A percentile compares a stretch with the other conserved stretches of the same genome.
phyloP scores from a whole-genome alignment of 1,284 basidiomycete species.

The Malassezia sp. region DNA sequence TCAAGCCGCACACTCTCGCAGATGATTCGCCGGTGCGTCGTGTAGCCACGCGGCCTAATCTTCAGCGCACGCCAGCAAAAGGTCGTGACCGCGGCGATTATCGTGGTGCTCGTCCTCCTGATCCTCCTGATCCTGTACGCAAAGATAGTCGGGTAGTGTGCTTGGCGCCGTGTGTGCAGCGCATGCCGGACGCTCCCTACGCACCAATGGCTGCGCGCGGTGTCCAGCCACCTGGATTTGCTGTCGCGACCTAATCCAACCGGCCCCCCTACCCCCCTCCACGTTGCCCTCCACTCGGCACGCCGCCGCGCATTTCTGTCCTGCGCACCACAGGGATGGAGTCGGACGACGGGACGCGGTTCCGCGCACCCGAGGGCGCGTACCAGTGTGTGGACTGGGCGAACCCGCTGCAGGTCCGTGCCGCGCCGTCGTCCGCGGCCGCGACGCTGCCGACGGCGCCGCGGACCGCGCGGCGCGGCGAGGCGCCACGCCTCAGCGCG shows the following conservation, averaged over 20 bases:
- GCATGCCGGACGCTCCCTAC: too few relatives aligned
- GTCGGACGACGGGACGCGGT: neutral
- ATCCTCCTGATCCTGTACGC: slow-evolving; percentile 44
- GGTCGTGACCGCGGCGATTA: slow-evolving; percentile 38
- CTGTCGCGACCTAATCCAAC: too few relatives aligned
- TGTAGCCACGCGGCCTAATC: neutral
- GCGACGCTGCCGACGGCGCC: slow-evolving; percentile 3
- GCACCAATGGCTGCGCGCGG: too few relatives aligned
- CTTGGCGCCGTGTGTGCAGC: too few relatives aligned
- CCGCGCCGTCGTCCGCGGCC: slow-evolving; percentile 1
- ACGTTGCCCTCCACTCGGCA: too few relatives aligned
- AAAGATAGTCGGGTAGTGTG: too few relatives aligned
- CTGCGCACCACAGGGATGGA: too few relatives aligned
- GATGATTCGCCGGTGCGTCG: slow-evolving; percentile 55
- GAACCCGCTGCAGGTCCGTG: slow-evolving; percentile 10
- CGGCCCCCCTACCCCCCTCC: too few relatives aligned
- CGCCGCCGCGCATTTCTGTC: too few relatives aligned
- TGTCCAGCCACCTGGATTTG: too few relatives aligned
- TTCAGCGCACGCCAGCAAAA: slow-evolving; percentile 44
- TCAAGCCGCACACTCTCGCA: slow-evolving; percentile 55
- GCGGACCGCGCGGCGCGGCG: neutral
- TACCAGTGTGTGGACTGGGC: slow-evolving; percentile 25
- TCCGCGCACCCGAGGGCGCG: slow-evolving; percentile 30
- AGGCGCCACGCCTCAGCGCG: slow-evolving; percentile 3
- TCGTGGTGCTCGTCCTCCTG: slow-evolving; percentile 41